A percentile compares a stretch with the other conserved stretches of the same genome.
Conservation (phyloP, 192 early-diverging fungal species). For the Gamsiella multidivaricata region DNA sequence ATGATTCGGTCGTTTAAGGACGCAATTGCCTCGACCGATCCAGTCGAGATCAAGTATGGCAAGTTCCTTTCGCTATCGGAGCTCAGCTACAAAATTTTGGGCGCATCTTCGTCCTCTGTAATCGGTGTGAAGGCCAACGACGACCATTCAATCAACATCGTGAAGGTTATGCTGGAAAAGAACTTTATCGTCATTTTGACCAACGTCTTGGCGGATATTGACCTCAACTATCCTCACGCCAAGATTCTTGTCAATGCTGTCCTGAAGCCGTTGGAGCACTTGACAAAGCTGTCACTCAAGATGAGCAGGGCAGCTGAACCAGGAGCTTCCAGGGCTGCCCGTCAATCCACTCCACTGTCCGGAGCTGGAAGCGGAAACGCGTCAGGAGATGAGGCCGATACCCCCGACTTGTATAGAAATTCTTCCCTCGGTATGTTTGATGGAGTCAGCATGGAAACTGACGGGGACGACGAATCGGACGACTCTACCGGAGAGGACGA, state of each 20-base stretch:
- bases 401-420: constrained; percentile 84
- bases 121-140: constrained; percentile 51
- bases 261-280: constrained; percentile 87
- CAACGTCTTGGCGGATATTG: constrained; percentile 82
- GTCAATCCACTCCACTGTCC: constrained; percentile 56
- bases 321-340: constrained; percentile 42
- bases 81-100: constrained; percentile 74
- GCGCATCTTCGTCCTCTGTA: constrained; percentile 54
- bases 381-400: constrained; percentile 80
- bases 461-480: constrained; percentile 67
- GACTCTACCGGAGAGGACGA: constrained; percentile 71
- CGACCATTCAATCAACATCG: constrained; percentile 70
- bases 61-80: constrained; percentile 77
- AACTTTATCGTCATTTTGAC: constrained; percentile 85
- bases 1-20: constrained; percentile 73
- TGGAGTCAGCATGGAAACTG: constrained; percentile 78
- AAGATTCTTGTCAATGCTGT: constrained; percentile 79
- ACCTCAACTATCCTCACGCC: constrained; percentile 90
- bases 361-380: constrained; percentile 39
- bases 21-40: constrained; percentile 60
- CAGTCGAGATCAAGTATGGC: constrained; percentile 69
- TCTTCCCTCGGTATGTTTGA: constrained; percentile 86
- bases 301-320: constrained; percentile 77
- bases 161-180: constrained; percentile 90
- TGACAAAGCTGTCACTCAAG: constrained; percentile 90